phyloP scores from a whole-genome alignment of 2,329 filamentous ascomycete species.

The Ceratocystis lukuohia region DNA sequence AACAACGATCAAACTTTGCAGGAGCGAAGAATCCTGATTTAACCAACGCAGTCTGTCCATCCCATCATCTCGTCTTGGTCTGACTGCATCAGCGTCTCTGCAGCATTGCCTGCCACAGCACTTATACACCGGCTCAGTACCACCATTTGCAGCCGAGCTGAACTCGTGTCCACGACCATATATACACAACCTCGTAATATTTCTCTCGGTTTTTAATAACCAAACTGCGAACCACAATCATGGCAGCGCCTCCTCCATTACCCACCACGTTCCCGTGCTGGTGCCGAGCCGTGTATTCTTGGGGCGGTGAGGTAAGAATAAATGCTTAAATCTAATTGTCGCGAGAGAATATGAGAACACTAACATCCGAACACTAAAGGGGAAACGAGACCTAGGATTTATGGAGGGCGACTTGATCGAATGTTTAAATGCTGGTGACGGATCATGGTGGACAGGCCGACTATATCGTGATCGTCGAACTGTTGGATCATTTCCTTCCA shows the following conservation, averaged over 20 bases:
- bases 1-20: too few relatives aligned
- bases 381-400: constrained; percentile 87
- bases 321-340: background rate
- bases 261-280: constrained; percentile 78
- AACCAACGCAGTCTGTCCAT: background rate
- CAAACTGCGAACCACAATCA: constrained; percentile 25
- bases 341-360: background rate
- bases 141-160: background rate
- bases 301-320: constrained; percentile 63
- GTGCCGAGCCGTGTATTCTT: constrained; percentile 84
- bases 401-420: constrained; percentile 97
- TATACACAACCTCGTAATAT: background rate
- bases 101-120: background rate
- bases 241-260: constrained; percentile 46
- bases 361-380: constrained; percentile 33
- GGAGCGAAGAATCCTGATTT: too few relatives aligned
- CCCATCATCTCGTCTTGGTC: background rate
- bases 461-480: constrained; percentile 80
- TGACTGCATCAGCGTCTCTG: constrained; percentile 2
- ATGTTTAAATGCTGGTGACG: constrained; percentile 93
- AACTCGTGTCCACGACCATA: background rate
- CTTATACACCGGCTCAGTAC: background rate
- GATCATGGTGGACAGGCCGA: constrained; percentile 95
- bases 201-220: background rate
- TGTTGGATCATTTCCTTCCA: constrained; percentile 88